Evolutionary conservation across 23 red algal species (phyloP), one percentile per base, ranked within the genome.

Genomic region (Gracilaria caudata): DNA sequence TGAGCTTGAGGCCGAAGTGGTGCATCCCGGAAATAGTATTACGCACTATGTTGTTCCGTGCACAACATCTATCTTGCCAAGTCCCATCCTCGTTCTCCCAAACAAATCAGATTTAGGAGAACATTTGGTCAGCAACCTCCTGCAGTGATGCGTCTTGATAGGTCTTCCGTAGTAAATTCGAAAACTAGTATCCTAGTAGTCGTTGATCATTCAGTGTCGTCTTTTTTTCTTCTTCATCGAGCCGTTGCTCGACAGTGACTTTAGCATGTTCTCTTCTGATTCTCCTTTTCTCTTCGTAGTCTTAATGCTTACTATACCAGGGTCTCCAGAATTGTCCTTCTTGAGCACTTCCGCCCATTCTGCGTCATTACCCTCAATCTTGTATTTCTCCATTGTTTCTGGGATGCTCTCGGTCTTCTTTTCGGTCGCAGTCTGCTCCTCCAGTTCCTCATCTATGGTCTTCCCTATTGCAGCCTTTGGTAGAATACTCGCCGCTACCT

Each of bases 231-330:
- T 90, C 43, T 28, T 80, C 3, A n/a, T 38, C 6, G 57, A 37
- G 11, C 34, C 54, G 13, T 56, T 72, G 6, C 40, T 39, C 5
- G 53, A 23, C 4, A 46, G 55, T 23, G 21, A 21, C 46, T 71
- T 63, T 3, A 63, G n/a, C 33, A 63, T 76, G 3, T 40, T 26
- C 25, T 84, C 39, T 45, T 39, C 26, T 55, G 33, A 25, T 20
- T 72, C 63, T 47, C 33, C 38, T 77, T 75, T 77, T 45, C 55
- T 68, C 55, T 72, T 90, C 12, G 13, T 51, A 20, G 73, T 73
- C 49, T 90, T 90, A 35, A 90, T 81, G 58, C 86, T 90, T 35
- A 90, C 86, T 38, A 71, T 39, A 28, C 44, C 65, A 41, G 21
- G 34, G 37, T 71, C 34, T 19, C 65, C 37, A 23, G 65, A 36